Evolutionary conservation across 441 rosid genomes (phyloP), one percentile per base, ranked within the genome.

Genomic region (Syzygium syzygioides): DNA sequence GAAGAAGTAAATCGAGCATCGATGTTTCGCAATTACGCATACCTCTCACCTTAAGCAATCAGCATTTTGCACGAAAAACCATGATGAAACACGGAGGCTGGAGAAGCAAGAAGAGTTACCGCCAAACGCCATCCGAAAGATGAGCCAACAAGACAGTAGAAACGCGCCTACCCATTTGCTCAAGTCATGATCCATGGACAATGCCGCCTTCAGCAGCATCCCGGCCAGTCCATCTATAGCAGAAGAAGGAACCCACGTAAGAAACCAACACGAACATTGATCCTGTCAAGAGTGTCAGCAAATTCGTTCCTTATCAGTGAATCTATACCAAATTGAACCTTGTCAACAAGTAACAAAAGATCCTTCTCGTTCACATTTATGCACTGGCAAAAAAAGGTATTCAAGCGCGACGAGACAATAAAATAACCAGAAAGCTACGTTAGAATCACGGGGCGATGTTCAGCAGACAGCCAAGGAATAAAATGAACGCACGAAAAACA

Each of bases 141-240:
- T 52, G 62, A 91, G 88, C 90, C 93, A 96, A 60, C 86, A 91
- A 76, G 88, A 89, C 12, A 95, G 90, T 54, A 92, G 92, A 92
- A 96, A 92, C 86, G 93, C 92, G 89, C 91, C 83, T 6, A 90
- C 92, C 97, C 96, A 94, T 91, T 92, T 93, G 92, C 91, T 85
- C 86, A 91, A 85, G 90, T 60, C 92, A 92, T 92, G 88, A 88
- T 93, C 98, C 97, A 94, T 95, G 90, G 87, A 92, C 89, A 93
- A 94, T 92, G 95, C 92, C 80, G 89, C 86, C 23, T 85, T 55
- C 88, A 84, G 88, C 71, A 86, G 89, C 88, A 91, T 91, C 92
- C 90, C 90, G 41, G 64, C 59, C 90, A 90, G 89, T 86, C 90
- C 93, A 89, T 90, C 91, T 52, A 87, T 88, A 68, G 34, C 64